A percentile compares a stretch with the other conserved stretches of the same genome.
These are phyloP conservation scores for Uronychia binucleata DNA, from an alignment of 73 alveolate genomes.

Conservation along the genomic window DNA sequence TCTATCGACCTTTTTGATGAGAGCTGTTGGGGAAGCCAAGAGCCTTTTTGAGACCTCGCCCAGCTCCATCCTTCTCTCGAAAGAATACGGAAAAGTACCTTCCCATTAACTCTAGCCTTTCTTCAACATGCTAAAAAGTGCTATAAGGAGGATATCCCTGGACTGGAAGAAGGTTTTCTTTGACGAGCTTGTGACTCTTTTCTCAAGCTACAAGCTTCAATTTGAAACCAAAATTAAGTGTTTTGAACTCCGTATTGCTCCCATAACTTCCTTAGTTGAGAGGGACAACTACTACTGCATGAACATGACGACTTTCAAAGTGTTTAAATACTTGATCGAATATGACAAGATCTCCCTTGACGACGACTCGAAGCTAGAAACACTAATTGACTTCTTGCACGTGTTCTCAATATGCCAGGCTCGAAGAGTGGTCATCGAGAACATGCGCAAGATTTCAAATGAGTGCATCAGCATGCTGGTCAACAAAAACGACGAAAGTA, in stretches of 20 bases:
- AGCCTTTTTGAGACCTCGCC: background rate
- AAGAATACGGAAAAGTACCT: background rate
- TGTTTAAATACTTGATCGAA: slow-evolving; percentile 19
- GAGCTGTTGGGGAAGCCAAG: background rate
- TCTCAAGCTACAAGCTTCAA: background rate
- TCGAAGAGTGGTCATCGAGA: background rate
- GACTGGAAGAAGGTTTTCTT: background rate
- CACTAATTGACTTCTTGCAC: slow-evolving; percentile 6
- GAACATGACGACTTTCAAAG: slow-evolving; percentile 23
- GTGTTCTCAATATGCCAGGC: background rate
- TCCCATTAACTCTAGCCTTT: background rate
- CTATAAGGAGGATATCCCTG: background rate
- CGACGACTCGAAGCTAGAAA: background rate
- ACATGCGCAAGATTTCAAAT: background rate
- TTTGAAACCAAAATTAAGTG: background rate
- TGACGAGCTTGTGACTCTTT: background rate
- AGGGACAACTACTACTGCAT: slow-evolving; percentile 9
- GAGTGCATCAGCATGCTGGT: slow-evolving; percentile 4
- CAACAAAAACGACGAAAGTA: background rate
- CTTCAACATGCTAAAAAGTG: background rate
- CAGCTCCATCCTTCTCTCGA: background rate
- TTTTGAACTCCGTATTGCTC: background rate
- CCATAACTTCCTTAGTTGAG: background rate
- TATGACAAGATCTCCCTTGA: slow-evolving; percentile 4
- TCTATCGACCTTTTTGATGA: background rate